Conservation (phyloP, 139 green algal species). For the Pycnococcus provasolii region DNA sequence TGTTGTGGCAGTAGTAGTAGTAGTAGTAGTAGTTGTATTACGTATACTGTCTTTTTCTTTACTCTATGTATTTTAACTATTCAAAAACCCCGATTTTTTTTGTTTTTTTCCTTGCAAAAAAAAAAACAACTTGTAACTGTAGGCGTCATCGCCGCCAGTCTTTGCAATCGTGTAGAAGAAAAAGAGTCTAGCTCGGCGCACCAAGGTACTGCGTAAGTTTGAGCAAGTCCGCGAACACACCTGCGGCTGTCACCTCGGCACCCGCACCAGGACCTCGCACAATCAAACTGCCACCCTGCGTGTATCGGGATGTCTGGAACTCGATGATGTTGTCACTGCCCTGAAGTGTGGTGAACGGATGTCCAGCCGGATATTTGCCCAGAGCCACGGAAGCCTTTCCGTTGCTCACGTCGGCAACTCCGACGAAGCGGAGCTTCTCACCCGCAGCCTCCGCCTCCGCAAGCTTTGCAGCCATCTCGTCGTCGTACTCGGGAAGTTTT, state of each 20-base stretch:
- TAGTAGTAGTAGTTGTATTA: no score
- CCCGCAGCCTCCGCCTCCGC: constrained; percentile 59
- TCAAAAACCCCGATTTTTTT: no score
- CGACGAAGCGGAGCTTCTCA: constrained; percentile 86
- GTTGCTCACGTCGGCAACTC: constrained; percentile 66
- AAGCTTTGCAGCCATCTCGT: constrained; percentile 56
- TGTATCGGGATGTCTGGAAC: constrained; percentile 57
- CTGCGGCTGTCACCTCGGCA: constrained; percentile 87
- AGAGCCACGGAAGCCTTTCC: constrained; percentile 75
- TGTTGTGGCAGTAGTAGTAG: no score
- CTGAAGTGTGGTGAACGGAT: constrained; percentile 76
- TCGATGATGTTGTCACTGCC: constrained; percentile 85
- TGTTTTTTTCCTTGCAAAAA: no score
- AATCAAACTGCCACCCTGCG: constrained; percentile 49
- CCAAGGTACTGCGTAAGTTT: constrained; percentile 82
- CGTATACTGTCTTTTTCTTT: no score
- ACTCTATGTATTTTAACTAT: no score
- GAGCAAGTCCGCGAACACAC: constrained; percentile 92
- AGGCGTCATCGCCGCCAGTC: no score
- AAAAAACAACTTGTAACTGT: no score
- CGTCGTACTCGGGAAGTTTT: constrained; percentile 76
- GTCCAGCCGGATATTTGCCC: constrained; percentile 60
- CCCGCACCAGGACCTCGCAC: constrained; percentile 83
- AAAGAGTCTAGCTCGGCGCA: constrained; percentile 47
- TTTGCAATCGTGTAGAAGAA: constrained; percentile 7